Evolutionary conservation across 2,329 filamentous ascomycete genomes (phyloP), one percentile per base, ranked within the genome.

Genomic region (Penicillium palitans): DNA sequence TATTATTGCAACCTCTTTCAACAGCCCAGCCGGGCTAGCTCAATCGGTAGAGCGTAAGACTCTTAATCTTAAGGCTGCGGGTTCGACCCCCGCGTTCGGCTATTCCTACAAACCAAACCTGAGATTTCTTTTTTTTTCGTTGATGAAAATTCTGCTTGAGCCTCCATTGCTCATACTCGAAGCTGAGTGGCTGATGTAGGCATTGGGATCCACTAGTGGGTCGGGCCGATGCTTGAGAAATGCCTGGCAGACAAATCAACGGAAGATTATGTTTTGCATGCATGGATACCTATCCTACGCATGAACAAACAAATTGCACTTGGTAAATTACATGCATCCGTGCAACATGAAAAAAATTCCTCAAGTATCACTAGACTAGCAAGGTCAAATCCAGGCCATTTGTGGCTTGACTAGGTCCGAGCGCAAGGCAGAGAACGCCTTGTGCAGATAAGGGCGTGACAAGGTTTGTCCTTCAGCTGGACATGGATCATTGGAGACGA

Each of bases 41-140:
- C 77, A 79, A 79, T 79, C 76, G 77, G 70, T 76, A 79, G 73
- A 75, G 73, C 74, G 72, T 79, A 77, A 77, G 77, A 76, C 76
- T 79, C 75, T 79, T 80, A 78, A 74, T 73, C 74, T 73, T 73
- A 76, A 76, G 74, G 74, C 67, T 75, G 74, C 71, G 74, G 72
- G 74, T 75, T 76, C 74, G 70, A 76, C 68, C 74, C 73, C 73
- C 74, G 71, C 72, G 72, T 76, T 74, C 66, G 74, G 73, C 73
- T 76, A 61, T 67, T 65, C 61, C 61, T 66, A 62, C 62, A 63
- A 59, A 58, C 54, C 41, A 50, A 60, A 37, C 57, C 42, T 57
- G 52, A 62, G 62, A 62, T 63, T 48, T 61, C 42, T 58, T 65
- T 61, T 67, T 66, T 66, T 66, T 58, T 49, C 12, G 44, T 10